These are phyloP conservation scores for Caryocar brasiliense DNA, from an alignment of 441 rosid genomes.

Conservation along the genomic window DNA sequence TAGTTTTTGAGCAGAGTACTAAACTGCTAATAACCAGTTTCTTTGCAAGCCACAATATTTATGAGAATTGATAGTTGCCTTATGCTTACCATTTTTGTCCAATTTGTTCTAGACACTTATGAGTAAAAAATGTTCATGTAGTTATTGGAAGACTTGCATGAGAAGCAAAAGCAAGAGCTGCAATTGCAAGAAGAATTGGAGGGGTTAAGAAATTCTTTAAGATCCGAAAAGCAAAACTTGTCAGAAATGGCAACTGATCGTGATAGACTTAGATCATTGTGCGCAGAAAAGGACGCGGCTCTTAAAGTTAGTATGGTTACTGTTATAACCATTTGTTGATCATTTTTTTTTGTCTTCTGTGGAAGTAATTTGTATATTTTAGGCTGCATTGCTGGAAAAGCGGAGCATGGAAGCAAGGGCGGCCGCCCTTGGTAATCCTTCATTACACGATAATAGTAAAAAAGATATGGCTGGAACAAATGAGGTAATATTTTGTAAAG, in stretches of 20 bases:
- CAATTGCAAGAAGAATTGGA: slow-evolving; percentile 62
- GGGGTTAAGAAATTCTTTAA: slow-evolving; percentile 44
- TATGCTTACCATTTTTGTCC: not conserved
- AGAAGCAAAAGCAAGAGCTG: slow-evolving; percentile 50
- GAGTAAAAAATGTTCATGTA: slow-evolving; percentile 20
- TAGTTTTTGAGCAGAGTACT: not conserved
- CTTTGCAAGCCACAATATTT: no score
- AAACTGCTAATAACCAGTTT: no score
- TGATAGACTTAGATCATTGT: slow-evolving; percentile 47
- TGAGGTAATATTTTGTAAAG: slow-evolving; percentile 31
- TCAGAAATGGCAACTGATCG: slow-evolving; percentile 40
- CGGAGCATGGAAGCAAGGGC: slow-evolving; percentile 48
- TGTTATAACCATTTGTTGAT: not conserved
- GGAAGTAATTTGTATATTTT: slow-evolving; percentile 8
- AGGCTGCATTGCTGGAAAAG: slow-evolving; percentile 59
- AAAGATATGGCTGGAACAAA: slow-evolving; percentile 31
- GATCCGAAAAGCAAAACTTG: slow-evolving; percentile 50
- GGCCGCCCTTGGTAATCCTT: slow-evolving; percentile 34
- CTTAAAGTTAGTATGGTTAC: slow-evolving; percentile 48
- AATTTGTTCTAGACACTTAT: slow-evolving; percentile 6
- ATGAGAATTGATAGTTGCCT: no score
- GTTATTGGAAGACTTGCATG: slow-evolving; percentile 66
- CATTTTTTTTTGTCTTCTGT: not conserved
- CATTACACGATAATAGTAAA: slow-evolving; percentile 33
- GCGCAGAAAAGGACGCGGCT: slow-evolving; percentile 55